Conservation (phyloP, 192 early-diverging fungal genomes). For the Linnemannia exigua region DNA sequence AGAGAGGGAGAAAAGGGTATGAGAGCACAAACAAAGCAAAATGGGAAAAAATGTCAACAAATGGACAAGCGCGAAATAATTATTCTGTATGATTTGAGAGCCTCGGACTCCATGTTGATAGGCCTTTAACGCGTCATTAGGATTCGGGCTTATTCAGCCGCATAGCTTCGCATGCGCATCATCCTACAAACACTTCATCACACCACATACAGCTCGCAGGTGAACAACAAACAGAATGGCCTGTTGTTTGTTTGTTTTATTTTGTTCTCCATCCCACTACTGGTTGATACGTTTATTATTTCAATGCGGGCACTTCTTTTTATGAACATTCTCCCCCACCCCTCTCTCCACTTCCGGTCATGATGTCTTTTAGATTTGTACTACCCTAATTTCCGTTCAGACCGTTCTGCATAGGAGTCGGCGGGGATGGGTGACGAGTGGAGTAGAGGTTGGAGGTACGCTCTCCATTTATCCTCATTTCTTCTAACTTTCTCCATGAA, state of each 20-base stretch:
- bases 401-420: neutral
- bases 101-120: constrained; percentile 18
- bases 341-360: neutral
- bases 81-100: neutral
- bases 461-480: too few relatives aligned
- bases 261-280: neutral
- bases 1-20: neutral
- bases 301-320: neutral
- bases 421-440: neutral
- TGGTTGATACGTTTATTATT: neutral
- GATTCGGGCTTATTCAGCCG: constrained; percentile 11
- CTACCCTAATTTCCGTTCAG: neutral
- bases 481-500: neutral
- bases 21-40: neutral
- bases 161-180: neutral
- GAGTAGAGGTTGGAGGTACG: neutral
- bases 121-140: neutral
- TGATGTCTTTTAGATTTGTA: neutral
- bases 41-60: neutral
- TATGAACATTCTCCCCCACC: neutral
- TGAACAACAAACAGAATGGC: neutral
- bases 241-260: neutral
- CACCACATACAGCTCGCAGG: neutral
- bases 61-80: neutral
- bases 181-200: neutral